Conservation (phyloP, 768 basidiomycete species). For the Xerocomus potaroensis region DNA sequence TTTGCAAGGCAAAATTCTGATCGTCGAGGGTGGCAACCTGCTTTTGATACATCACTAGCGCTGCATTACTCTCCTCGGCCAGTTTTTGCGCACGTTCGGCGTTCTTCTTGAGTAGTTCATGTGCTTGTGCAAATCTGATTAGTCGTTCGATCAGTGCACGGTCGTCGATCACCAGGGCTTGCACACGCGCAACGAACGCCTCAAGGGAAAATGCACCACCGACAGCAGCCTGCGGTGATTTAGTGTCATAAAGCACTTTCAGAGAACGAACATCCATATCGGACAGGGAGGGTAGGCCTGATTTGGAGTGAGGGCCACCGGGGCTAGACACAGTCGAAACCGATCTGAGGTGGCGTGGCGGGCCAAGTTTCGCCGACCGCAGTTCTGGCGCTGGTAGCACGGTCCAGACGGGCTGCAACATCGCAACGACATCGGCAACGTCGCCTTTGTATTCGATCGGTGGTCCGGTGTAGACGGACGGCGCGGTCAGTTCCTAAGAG, state of each 20-base stretch:
- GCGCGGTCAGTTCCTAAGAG: slow-evolving; percentile 22
- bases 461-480: slow-evolving; percentile 24
- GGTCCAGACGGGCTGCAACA: slow-evolving; percentile 73
- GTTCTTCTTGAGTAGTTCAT: slow-evolving; percentile 88
- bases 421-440: slow-evolving; percentile 50
- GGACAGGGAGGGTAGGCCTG: slow-evolving; percentile 53
- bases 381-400: slow-evolving; percentile 82
- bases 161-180: slow-evolving; percentile 80
- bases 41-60: slow-evolving; percentile 87
- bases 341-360: slow-evolving; percentile 46
- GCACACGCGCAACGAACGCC: slow-evolving; percentile 71
- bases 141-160: slow-evolving; percentile 79
- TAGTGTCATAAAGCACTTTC: slow-evolving; percentile 67
- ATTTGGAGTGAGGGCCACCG: slow-evolving; percentile 27
- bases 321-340: slow-evolving; percentile 38
- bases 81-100: slow-evolving; percentile 90
- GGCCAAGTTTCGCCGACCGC: slow-evolving; percentile 60
- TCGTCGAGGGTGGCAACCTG: slow-evolving; percentile 81
- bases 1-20: slow-evolving; percentile 50
- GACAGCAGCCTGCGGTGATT: slow-evolving; percentile 29
- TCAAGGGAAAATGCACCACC: slow-evolving; percentile 57
- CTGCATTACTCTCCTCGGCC: slow-evolving; percentile 73
- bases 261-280: slow-evolving; percentile 85
- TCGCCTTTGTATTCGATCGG: slow-evolving; percentile 38
- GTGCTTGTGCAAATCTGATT: slow-evolving; percentile 81